Base-by-base conservation (phyloP, 306 rosid genomes). In the Quercus variabilis region DNA sequence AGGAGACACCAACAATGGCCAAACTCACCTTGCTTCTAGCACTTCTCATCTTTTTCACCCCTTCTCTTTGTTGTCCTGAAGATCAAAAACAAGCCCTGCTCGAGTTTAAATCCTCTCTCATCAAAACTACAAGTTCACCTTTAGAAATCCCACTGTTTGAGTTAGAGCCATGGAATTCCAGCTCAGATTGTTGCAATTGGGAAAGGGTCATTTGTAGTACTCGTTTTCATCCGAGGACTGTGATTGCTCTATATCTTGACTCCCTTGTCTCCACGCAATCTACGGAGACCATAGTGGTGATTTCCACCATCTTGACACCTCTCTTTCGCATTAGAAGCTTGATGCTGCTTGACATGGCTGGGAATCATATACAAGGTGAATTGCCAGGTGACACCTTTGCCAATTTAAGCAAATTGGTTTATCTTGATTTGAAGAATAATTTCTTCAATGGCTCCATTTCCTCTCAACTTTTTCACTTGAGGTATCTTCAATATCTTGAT, bases 181-280 rank as follows among this genome's bases (percentile, higher is more conserved):
- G 73, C 21, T 78, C 69, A 35, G 79, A 82, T 65, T 78, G 79
- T 71, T 82, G 85, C 62, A 25, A 14, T 4, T 82, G 85, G 85
- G 72, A 78, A 9, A 59, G 85, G 38, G 76, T 78, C 33, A 28
- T 56, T 10, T 69, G 77, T 49, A 68, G 58, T 69, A 41, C 73
- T 31, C 33, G 19, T 33, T 33, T 80, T 5, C 49, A 51, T 33
- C 49, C 71, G 2, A 82, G 62, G 41, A 49, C 17, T 49, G 15
- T 49, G 54, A 49, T n/a, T 3, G 74, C 69, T 59, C 69, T 83
- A 5, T 10, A 31, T 69, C 86, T 83, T 9, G 15, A 41, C 3
- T 41, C 46, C 46, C 11, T 41, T 41, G 11, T 41, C 11, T 35
- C 58, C 46, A 41, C 2, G 28, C 1, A 69, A 41, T 41, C 46